phyloP scores from a whole-genome alignment of 1,284 basidiomycete genomes.

The Leccinum fallax region DNA sequence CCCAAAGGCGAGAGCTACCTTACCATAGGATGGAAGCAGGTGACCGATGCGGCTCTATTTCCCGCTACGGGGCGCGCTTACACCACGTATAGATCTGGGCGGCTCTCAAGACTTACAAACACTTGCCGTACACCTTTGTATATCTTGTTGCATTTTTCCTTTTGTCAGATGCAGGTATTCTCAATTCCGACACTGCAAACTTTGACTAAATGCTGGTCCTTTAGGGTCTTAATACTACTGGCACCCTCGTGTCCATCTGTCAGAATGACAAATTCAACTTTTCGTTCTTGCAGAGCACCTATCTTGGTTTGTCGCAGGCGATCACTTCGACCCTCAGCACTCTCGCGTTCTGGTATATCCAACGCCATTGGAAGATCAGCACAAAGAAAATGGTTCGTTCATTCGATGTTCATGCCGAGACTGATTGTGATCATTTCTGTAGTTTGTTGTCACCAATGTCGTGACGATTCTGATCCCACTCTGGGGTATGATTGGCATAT shows the following conservation, averaged over 20 bases:
- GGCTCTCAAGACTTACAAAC: slow-evolving; percentile 68
- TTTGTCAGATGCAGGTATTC: slow-evolving; percentile 60
- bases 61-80: neutral
- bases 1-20: slow-evolving; percentile 73
- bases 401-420: neutral
- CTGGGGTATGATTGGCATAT: slow-evolving; percentile 88
- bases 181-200: neutral
- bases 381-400: slow-evolving; percentile 72
- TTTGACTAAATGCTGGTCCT: neutral
- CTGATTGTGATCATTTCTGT: neutral
- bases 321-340: slow-evolving; percentile 73
- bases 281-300: slow-evolving; percentile 76
- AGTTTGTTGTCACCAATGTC: slow-evolving; percentile 79
- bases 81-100: slow-evolving; percentile 57
- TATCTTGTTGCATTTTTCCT: slow-evolving; percentile 79
- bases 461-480: slow-evolving; percentile 77
- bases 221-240: slow-evolving; percentile 78
- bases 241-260: slow-evolving; percentile 73
- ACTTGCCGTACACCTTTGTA: slow-evolving; percentile 74
- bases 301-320: slow-evolving; percentile 74
- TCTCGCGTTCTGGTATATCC: slow-evolving; percentile 79
- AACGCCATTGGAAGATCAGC: slow-evolving; percentile 72
- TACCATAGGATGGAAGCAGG: slow-evolving; percentile 83
- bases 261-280: slow-evolving; percentile 79
- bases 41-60: slow-evolving; percentile 18